These are phyloP conservation scores for Sisymbrium altissimum DNA, from an alignment of 345 rosid genomes.

Conservation along the genomic window DNA sequence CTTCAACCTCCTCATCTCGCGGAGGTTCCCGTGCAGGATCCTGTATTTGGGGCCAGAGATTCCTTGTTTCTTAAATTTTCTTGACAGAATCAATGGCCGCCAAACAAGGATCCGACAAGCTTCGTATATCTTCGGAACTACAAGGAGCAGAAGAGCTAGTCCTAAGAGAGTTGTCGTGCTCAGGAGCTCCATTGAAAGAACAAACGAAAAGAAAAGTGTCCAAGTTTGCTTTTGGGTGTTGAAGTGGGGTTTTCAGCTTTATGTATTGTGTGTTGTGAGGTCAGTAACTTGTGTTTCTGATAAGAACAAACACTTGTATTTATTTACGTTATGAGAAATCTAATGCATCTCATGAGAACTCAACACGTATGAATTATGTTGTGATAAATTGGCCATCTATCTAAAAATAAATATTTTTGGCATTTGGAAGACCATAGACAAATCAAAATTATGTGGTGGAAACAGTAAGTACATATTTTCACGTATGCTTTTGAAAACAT, in stretches of 20 bases:
- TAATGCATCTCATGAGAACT: background rate
- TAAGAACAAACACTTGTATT: background rate
- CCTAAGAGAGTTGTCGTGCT: background rate
- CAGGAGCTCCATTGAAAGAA: slow-evolving; percentile 25
- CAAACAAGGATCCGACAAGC: slow-evolving; percentile 23
- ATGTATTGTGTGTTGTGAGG: background rate
- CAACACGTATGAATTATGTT: background rate
- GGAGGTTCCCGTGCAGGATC: slow-evolving; percentile 19
- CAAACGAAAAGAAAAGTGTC: background rate
- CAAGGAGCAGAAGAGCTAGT: background rate
- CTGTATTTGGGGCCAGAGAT: slow-evolving; percentile 28
- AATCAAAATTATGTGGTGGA: background rate
- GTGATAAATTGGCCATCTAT: background rate
- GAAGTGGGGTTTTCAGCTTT: background rate
- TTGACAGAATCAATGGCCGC: slow-evolving; percentile 19
- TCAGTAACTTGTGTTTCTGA: background rate
- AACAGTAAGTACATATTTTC: background rate
- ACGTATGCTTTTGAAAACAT: background rate
- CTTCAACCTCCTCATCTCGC: slow-evolving; percentile 19
- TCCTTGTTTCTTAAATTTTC: slow-evolving; percentile 32
- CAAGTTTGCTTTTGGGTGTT: background rate
- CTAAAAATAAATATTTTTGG: background rate
- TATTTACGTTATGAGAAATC: background rate
- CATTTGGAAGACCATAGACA: background rate
- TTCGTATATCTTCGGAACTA: slow-evolving; percentile 16